phyloP scores from a whole-genome alignment of 495 filamentous ascomycete genomes.

The Evernia prunastri region DNA sequence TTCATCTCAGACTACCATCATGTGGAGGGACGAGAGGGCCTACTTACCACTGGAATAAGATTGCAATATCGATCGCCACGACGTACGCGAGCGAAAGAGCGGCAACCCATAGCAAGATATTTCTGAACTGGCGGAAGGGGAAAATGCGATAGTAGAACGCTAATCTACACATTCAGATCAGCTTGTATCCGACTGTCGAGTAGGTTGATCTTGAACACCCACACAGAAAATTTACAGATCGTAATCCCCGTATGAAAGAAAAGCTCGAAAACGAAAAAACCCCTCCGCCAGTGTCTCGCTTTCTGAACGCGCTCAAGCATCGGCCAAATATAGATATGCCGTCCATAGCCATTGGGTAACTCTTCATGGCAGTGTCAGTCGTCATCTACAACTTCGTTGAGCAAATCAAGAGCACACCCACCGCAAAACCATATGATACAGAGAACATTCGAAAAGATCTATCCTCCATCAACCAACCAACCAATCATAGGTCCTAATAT shows the following conservation, averaged over 20 bases:
- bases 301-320: background rate
- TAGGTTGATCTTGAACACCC: background rate
- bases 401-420: too few species aligned
- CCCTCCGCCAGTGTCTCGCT: slow-evolving; percentile 13
- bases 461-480: too few species aligned
- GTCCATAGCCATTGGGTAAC: slow-evolving; percentile 19
- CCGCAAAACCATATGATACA: too few species aligned
- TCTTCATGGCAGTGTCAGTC: too few species aligned
- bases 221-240: slow-evolving; percentile 22
- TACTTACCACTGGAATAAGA: slow-evolving; percentile 22
- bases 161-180: slow-evolving; percentile 5
- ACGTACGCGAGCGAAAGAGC: slow-evolving; percentile 14
- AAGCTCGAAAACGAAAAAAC: slow-evolving; percentile 21
- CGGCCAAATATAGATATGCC: slow-evolving; percentile 20
- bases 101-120: slow-evolving; percentile 10
- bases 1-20: background rate
- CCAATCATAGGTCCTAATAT: too few species aligned
- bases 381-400: too few species aligned
- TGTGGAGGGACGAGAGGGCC: background rate
- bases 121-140: slow-evolving; percentile 17
- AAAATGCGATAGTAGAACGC: slow-evolving; percentile 25
- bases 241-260: slow-evolving; percentile 20
- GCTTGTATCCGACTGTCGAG: background rate
- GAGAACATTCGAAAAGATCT: slow-evolving; percentile 1
- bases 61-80: slow-evolving; percentile 13